Base-by-base conservation (phyloP, 2,329 filamentous ascomycete species). In the Talaromyces marneffei region DNA sequence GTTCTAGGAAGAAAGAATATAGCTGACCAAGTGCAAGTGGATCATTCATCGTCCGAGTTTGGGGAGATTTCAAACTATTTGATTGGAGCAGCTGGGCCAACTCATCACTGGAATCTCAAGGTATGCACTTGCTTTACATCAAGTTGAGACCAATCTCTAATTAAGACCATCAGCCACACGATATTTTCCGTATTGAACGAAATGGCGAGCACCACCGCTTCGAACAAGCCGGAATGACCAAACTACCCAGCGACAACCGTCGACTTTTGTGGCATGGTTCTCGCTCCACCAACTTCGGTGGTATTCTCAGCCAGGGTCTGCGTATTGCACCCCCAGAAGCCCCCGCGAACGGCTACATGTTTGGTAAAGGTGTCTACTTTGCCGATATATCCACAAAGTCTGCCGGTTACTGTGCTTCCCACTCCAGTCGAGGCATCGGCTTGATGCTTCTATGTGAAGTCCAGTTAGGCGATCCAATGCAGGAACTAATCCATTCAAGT, bases 201-300 rank as follows among this genome's bases (percentile, higher is more conserved):
- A 71, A 84, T 16, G 89, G 89, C 44, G 92, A 96, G 74, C 75
- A 79, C 6, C 82, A 86, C 0, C 87, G 89, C 1, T 92, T 93
- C 85, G 4, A 75, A 82, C 44, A 85, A 82, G 46, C 58, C 72
- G 7, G 87, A 63, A 74, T 83, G 23, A 80, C 78, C 1, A 68
- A 82, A 53, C 71, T 80, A 9, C 77, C 81, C n/a, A 83, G 83
- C 53, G 84, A 94, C 70, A 42, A 61, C 31, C 85, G 88, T 25
- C 85, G 90, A 18, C 84, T 96, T 1, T 81, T 96, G 2, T 96
- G 92, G 92, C 92, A 96, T 71, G 91, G 92, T 16, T 92, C 89
- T 16, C 86, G 91, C 35, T 83, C 82, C 33, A 94, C 90, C 57
- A 96, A 96, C 72, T 96, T 87, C 66, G 91, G 88, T 69, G 92